Evolutionary conservation across 1,139 yeast species (phyloP), one percentile per base, ranked within the genome.

Genomic region (Hanseniaspora gamundiae): DNA sequence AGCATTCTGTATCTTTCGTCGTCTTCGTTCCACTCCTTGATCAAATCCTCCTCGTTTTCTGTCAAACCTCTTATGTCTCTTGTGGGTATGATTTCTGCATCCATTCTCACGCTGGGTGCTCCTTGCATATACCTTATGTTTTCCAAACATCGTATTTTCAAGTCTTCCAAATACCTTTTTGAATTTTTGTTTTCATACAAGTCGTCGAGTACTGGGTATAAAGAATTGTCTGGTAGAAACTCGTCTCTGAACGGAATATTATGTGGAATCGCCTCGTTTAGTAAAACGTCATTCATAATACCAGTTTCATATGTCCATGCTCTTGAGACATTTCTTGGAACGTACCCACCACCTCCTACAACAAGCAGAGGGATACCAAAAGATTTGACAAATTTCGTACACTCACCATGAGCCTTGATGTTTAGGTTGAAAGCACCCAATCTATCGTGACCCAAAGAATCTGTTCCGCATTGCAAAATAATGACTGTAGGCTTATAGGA

Each of bases 381-480:
- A 20, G 88, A 74, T 58, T 82, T 83, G 45, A 88, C 80, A 61
- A 78, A 88, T 51, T 79, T 77, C 29, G 88, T 94, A 67, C 98
- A 91, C 59, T 87, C 95, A 3, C 96, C 97, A 60, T 88, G 97
- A 0, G 95, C 98, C 42, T 76, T 71, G 58, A 88, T 87, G 51
- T 88, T 86, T 46, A 91, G 70, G 58, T 91, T 91, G 66, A 91
- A 91, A 56, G 95, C 84, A 17, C 98, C 98, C 39, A 91, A 68
- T 51, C 95, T 72, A 63, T 91, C 98, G 49, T 93, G 87, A 6
- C 95, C 94, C 35, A 91, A 68, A 1, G 96, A 86, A 59, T 91
- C 98, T 13, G 96, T 97, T 35, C 98, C 98, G 67, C 97, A 91
- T 62, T 91, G 98, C 55, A 87, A 81, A 0, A 91, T 95, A 45